Evolutionary conservation across 257 asterid species (phyloP).

Genomic region (Leptodermis oblonga): DNA sequence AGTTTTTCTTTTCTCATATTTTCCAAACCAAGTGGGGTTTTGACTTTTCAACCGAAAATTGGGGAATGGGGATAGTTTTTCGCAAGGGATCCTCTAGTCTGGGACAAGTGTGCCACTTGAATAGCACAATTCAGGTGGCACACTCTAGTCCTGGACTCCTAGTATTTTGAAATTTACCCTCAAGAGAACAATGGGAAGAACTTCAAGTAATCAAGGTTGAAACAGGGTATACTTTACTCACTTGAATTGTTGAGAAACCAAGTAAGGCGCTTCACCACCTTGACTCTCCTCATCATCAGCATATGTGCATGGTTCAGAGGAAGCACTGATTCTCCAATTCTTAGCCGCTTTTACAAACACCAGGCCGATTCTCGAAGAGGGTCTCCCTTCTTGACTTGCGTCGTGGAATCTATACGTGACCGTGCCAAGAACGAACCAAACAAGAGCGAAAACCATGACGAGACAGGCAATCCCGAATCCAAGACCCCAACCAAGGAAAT

Average conservation of each 20-base stretch:
- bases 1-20: too few species aligned
- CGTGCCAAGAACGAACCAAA: slow-evolving; percentile 24
- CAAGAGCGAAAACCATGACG: slow-evolving; percentile 23
- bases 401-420: slow-evolving; percentile 17
- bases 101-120: too few species aligned
- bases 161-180: too few species aligned
- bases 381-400: slow-evolving; percentile 9
- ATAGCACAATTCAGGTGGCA: too few species aligned
- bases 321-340: slow-evolving; percentile 17
- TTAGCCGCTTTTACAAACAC: slow-evolving; percentile 22
- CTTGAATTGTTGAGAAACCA: slow-evolving; percentile 26
- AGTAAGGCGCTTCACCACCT: slow-evolving; percentile 6
- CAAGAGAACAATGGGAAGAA: too few species aligned
- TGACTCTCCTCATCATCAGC: slow-evolving; percentile 12
- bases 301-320: not conserved
- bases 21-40: too few species aligned
- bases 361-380: slow-evolving; percentile 19
- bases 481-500: slow-evolving; percentile 29
- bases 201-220: not conserved
- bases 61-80: too few species aligned
- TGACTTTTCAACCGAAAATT: too few species aligned
- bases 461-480: slow-evolving; percentile 35
- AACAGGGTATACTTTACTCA: slow-evolving; percentile 5
- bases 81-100: too few species aligned
- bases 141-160: too few species aligned